phyloP scores from a whole-genome alignment of 2,329 filamentous ascomycete genomes.

The Aspergillus brasiliensis region DNA sequence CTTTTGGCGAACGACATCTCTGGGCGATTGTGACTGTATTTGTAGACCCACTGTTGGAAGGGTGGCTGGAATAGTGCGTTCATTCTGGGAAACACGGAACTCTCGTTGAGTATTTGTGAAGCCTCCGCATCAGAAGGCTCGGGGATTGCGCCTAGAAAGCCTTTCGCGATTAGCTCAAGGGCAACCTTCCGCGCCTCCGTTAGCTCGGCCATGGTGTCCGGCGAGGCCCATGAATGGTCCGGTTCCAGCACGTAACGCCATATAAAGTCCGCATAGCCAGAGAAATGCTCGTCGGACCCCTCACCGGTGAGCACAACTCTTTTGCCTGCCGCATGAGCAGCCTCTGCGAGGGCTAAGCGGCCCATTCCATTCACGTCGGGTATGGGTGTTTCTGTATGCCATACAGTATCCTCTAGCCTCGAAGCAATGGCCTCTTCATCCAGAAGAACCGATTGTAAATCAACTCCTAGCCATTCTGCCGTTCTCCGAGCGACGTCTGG shows the following conservation, averaged over 20 bases:
- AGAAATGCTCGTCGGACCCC: slow-evolving; percentile 58
- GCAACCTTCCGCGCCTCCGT: slow-evolving; percentile 7
- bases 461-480: slow-evolving; percentile 51
- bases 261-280: slow-evolving; percentile 53
- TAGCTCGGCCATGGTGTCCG: slow-evolving; percentile 18
- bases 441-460: slow-evolving; percentile 47
- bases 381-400: slow-evolving; percentile 49
- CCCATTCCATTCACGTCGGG: slow-evolving; percentile 57
- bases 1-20: slow-evolving; percentile 19
- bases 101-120: slow-evolving; percentile 43
- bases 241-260: slow-evolving; percentile 54
- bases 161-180: not conserved
- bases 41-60: slow-evolving; percentile 38
- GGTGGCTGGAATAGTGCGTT: slow-evolving; percentile 38
- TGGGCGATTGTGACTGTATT: slow-evolving; percentile 11
- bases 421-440: slow-evolving; percentile 48
- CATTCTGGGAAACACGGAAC: slow-evolving; percentile 39
- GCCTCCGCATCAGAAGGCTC: slow-evolving; percentile 28
- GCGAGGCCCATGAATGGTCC: slow-evolving; percentile 43
- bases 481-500: slow-evolving; percentile 50
- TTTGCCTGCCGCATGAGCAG: slow-evolving; percentile 50
- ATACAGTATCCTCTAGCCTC: slow-evolving; percentile 49
- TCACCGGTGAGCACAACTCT: slow-evolving; percentile 59
- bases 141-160: not conserved
- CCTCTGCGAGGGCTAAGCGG: slow-evolving; percentile 53